phyloP scores from a whole-genome alignment of 2,329 filamentous ascomycete species.

The Pezicula radicicola region DNA sequence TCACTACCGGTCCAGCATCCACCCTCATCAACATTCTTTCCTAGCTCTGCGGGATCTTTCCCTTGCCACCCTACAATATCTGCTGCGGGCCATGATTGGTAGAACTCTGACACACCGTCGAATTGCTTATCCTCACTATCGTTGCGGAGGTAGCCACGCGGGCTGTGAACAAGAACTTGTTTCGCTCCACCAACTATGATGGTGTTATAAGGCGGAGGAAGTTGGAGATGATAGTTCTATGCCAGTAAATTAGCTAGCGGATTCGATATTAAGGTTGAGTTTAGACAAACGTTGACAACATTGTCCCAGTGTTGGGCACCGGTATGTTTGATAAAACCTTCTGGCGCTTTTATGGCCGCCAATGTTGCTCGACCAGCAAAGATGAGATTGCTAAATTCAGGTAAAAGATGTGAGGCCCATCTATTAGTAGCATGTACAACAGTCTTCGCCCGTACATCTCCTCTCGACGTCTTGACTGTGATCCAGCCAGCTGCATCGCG shows the following conservation, averaged over 20 bases:
- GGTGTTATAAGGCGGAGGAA: constrained; percentile 27
- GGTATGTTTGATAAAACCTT: constrained; percentile 26
- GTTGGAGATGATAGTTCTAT: constrained; percentile 29
- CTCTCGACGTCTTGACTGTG: constrained; percentile 50
- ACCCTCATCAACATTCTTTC: constrained; percentile 19
- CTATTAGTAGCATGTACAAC: constrained; percentile 65
- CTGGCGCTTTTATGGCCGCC: constrained; percentile 28
- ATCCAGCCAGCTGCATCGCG: constrained; percentile 32
- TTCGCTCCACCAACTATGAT: constrained; percentile 35
- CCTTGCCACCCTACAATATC: constrained; percentile 24
- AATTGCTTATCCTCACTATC: constrained; percentile 25
- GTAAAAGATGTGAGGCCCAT: constrained; percentile 59
- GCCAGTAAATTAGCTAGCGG: background rate
- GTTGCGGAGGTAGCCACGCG: constrained; percentile 17
- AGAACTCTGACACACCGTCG: constrained; percentile 25
- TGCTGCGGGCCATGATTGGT: constrained; percentile 24
- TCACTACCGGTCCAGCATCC: constrained; percentile 26
- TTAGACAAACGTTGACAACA: constrained; percentile 17
- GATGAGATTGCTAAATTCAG: constrained; percentile 41
- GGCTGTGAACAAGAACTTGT: constrained; percentile 23
- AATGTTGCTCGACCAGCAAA: constrained; percentile 28
- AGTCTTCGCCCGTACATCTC: constrained; percentile 46
- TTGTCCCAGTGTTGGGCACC: constrained; percentile 30
- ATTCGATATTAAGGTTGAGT: background rate
- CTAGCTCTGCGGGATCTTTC: constrained; percentile 11